Evolutionary conservation across 2,329 filamentous ascomycete species (phyloP).

Genomic region (Thielaviopsis musarum): DNA sequence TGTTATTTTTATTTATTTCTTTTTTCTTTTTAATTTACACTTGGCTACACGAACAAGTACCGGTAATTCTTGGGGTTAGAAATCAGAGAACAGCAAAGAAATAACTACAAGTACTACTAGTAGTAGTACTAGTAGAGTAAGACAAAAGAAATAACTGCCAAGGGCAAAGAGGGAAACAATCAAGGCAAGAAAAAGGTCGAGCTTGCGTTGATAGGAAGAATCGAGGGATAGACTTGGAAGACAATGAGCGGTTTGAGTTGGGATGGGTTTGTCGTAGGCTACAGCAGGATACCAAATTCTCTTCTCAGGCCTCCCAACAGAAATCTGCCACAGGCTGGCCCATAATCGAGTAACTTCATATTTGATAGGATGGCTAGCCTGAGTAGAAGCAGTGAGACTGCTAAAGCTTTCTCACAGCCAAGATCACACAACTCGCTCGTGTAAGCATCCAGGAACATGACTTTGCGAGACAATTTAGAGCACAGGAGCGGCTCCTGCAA

Average conservation of each 20-base stretch:
- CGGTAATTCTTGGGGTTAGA: too few species aligned
- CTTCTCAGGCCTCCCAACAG: background rate
- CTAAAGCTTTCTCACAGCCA: background rate
- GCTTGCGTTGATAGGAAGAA: background rate
- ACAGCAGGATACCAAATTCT: background rate
- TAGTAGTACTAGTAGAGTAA: too few species aligned
- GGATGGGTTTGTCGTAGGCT: too few species aligned
- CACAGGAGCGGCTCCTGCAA: too few species aligned
- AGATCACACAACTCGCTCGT: too few species aligned
- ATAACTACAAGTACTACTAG: too few species aligned
- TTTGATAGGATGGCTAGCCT: background rate
- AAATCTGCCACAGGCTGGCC: background rate
- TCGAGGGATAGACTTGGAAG: too few species aligned
- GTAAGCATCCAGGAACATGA: background rate
- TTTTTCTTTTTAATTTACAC: constrained; percentile 6
- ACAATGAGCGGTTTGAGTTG: too few species aligned
- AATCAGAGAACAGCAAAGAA: too few species aligned
- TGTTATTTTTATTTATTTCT: too few species aligned
- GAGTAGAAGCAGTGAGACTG: background rate
- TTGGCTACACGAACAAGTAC: too few species aligned
- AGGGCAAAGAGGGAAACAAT: background rate
- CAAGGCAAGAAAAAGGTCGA: background rate
- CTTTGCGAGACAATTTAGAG: too few species aligned
- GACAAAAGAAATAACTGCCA: background rate
- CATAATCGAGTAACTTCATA: background rate